Percentiles rank a stretch among this genome's conserved stretches.
Conservation (phyloP, 2,329 filamentous ascomycete species). For the Penicillium freii region DNA sequence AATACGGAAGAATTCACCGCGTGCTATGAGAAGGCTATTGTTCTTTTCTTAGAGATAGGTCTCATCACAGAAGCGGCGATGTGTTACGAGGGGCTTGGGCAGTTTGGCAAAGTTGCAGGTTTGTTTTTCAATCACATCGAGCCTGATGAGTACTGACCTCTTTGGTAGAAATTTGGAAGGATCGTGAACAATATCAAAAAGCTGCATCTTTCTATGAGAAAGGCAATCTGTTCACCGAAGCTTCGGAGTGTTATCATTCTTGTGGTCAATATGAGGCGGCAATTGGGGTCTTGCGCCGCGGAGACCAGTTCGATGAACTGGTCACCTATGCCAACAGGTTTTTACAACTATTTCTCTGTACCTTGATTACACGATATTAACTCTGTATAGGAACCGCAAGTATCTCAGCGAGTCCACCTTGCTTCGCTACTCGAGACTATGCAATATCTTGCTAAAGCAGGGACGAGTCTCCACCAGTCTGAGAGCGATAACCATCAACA, state of each 20-base stretch:
- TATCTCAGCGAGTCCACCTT: conserved; percentile 3
- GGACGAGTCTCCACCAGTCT: conserved; percentile 18
- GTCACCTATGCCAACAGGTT: conserved; percentile 19
- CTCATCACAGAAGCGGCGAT: conserved; percentile 9
- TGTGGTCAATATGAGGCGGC: conserved; percentile 18
- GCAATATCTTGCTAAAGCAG: conserved; percentile 21
- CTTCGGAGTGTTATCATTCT: conserved; percentile 16
- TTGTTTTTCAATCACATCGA: neutral
- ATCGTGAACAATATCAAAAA: conserved; percentile 8
- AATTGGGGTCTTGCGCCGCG: conserved; percentile 16
- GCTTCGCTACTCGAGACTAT: conserved; percentile 17
- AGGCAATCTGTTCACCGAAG: conserved; percentile 9
- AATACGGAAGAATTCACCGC: conserved; percentile 9
- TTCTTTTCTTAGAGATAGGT: conserved; percentile 7
- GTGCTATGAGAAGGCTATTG: conserved; percentile 13
- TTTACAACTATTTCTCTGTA: neutral
- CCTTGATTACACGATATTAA: neutral
- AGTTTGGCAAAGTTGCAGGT: conserved; percentile 20
- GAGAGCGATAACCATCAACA: conserved; percentile 14
- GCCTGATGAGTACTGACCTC: neutral
- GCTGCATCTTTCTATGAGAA: conserved; percentile 19
- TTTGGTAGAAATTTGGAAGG: conserved; percentile 16
- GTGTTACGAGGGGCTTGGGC: conserved; percentile 15
- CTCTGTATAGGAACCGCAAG: conserved; percentile 3
- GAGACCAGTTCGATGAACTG: conserved; percentile 18